Base-by-base conservation (phyloP, 1,284 basidiomycete genomes). In the Irpex lacteus region DNA sequence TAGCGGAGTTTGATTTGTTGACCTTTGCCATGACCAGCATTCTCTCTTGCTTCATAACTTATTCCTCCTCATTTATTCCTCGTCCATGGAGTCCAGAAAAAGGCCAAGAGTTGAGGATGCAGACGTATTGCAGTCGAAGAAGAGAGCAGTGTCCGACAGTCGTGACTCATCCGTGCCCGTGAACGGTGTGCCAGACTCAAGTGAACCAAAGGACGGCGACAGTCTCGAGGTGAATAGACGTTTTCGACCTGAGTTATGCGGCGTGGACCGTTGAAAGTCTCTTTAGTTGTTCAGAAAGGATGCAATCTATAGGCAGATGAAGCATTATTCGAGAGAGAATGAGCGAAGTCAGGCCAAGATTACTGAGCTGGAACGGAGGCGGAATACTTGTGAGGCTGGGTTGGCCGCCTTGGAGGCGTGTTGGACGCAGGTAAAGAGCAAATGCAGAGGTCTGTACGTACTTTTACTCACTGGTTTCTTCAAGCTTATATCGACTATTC, bases 291-390 rank as follows among this genome's bases (percentile, higher is more conserved):
- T 75, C 63, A 89, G 94, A 65, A 98, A 98, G 78, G 94, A 96
- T 74, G 96, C 96, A 52, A 91, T 98, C 60, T 97, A 89, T 76
- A 85, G 96, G 58, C 85, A 94, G 67, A 96, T 98, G 94, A 91
- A 86, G 72, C 88, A 96, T 71, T 96, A 97, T 75, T 89, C 91
- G 60, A 86, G 94, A 64, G 90, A 94, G 76, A 84, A 89, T 73
- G 87, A 92, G 70, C 86, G 89, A 59, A 88, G 87, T 68, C 81
- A 86, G 68, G 77, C 80, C 71, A 84, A 86, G 67, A 88, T 94
- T 60, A 82, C 84, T 67, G 88, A 92, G 68, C 75, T 96, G 54
- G 91, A 95, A 75, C 84, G 82, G 68, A 84, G 89, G 69, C 88
- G 89, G 74, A 84, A 80, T 64, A 87, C 87, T 8, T 90, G 90